Conservation (phyloP, 768 basidiomycete species). For the Boletus rubescentipes region DNA sequence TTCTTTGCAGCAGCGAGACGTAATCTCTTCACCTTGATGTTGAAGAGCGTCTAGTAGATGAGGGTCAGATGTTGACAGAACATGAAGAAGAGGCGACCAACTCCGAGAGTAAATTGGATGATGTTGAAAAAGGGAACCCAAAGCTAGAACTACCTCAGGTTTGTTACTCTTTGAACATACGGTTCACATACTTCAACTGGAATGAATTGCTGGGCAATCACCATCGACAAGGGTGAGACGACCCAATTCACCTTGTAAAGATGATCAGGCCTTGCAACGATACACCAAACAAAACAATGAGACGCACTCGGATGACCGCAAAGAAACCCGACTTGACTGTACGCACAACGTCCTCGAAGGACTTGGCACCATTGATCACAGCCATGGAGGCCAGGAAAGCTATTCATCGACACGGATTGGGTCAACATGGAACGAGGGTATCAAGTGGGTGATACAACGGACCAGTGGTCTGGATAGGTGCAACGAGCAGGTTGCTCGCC, state of each 20-base stretch:
- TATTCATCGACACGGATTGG: slow-evolving; percentile 19
- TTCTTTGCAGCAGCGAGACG: slow-evolving; percentile 54
- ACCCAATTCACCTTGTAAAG: slow-evolving; percentile 71
- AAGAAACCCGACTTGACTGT: slow-evolving; percentile 75
- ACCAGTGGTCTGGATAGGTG: slow-evolving; percentile 75
- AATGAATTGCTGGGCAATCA: slow-evolving; percentile 77
- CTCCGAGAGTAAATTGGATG: slow-evolving; percentile 74
- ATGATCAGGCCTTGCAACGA: background rate
- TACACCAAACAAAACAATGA: background rate
- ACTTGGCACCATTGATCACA: slow-evolving; percentile 76
- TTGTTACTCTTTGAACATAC: background rate
- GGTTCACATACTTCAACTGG: slow-evolving; percentile 60
- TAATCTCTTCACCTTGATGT: slow-evolving; percentile 66
- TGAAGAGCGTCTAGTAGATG: slow-evolving; percentile 61
- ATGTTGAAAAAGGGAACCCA: slow-evolving; percentile 89
- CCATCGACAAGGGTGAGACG: slow-evolving; percentile 70
- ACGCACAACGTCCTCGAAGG: slow-evolving; percentile 58
- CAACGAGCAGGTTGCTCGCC: slow-evolving; percentile 71
- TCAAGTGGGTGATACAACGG: slow-evolving; percentile 20
- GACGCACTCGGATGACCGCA: slow-evolving; percentile 64
- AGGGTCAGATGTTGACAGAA: background rate
- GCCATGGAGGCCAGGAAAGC: slow-evolving; percentile 81
- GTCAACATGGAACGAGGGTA: background rate
- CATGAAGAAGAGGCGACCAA: slow-evolving; percentile 35
- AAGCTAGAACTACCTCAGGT: slow-evolving; percentile 43